Evolutionary conservation across 1,284 basidiomycete species (phyloP).

Genomic region (Rhodotorula glutinis): DNA sequence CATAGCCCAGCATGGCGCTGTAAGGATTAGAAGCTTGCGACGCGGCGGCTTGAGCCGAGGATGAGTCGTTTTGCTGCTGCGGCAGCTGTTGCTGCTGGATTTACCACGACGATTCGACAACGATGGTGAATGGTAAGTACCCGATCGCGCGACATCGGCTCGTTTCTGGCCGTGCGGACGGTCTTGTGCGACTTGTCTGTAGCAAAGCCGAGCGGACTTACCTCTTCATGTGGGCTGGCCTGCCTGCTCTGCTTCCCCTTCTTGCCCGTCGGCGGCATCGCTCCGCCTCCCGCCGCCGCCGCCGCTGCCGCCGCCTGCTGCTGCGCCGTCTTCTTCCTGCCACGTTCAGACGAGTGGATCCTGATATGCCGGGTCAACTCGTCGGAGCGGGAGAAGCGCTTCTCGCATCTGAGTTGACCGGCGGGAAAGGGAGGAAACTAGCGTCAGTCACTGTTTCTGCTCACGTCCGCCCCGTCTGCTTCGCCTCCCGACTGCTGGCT

Average conservation of each 20-base stretch:
- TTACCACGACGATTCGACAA: neutral
- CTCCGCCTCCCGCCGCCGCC: conserved; percentile 1
- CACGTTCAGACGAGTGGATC: conserved; percentile 67
- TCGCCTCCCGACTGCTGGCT: too few relatives aligned
- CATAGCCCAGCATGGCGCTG: conserved; percentile 39
- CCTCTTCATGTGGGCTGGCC: conserved; percentile 17
- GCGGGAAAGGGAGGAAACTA: too few relatives aligned
- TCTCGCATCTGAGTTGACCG: conserved; percentile 67
- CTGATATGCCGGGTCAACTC: conserved; percentile 94
- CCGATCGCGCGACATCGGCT: too few relatives aligned
- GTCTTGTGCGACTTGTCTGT: neutral
- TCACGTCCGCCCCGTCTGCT: neutral
- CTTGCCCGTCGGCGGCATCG: neutral
- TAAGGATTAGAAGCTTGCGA: conserved; percentile 10
- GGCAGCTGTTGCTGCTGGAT: neutral
- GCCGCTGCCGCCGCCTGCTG: conserved; percentile 36
- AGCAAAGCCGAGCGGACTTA: neutral
- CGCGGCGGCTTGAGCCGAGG: conserved; percentile 1
- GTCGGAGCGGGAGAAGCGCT: conserved; percentile 94
- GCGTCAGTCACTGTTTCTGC: neutral
- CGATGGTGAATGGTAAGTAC: neutral
- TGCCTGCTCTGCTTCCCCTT: conserved; percentile 14
- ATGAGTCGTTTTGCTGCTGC: conserved; percentile 1
- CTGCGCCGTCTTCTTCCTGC: conserved; percentile 38
- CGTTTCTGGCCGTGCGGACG: too few relatives aligned